phyloP scores from a whole-genome alignment of 371 early-diverging fungal genomes.

The Syncephalastrum monosporum region DNA sequence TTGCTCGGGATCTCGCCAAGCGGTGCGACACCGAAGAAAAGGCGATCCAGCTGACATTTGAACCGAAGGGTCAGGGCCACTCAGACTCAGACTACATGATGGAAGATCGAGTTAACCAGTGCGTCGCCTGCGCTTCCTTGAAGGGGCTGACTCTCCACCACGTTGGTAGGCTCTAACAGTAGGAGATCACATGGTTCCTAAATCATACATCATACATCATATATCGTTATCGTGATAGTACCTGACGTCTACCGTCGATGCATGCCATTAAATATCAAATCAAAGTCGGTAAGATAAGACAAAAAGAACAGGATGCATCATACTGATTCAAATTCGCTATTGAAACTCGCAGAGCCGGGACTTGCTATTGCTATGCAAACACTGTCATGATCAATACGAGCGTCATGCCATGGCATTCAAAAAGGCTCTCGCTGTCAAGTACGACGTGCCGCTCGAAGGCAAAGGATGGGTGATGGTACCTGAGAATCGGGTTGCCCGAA shows the following conservation, averaged over 20 bases:
- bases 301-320: background rate
- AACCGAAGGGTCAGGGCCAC: slow-evolving; percentile 57
- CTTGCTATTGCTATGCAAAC: slow-evolving; percentile 49
- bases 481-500: slow-evolving; percentile 36
- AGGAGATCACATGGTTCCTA: background rate
- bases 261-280: slow-evolving; percentile 54
- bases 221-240: slow-evolving; percentile 21
- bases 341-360: slow-evolving; percentile 38
- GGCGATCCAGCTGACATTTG: slow-evolving; percentile 53
- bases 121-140: slow-evolving; percentile 44
- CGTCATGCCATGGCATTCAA: slow-evolving; percentile 41
- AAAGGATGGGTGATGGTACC: slow-evolving; percentile 51
- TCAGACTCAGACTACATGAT: slow-evolving; percentile 50
- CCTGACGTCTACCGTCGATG: slow-evolving; percentile 59
- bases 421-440: slow-evolving; percentile 34
- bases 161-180: slow-evolving; percentile 29
- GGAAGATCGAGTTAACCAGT: slow-evolving; percentile 54
- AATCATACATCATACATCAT: too few relatives aligned
- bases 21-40: slow-evolving; percentile 18
- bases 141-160: slow-evolving; percentile 52
- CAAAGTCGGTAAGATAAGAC: slow-evolving; percentile 50
- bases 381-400: slow-evolving; percentile 56
- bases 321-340: too few relatives aligned
- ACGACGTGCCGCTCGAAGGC: slow-evolving; percentile 52
- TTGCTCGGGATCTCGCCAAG: slow-evolving; percentile 41